Percentiles rank a stretch among this genome's conserved stretches.
Evolutionary conservation across 805 yeast genomes (phyloP).

Genomic region (Brettanomyces bruxellensis): DNA sequence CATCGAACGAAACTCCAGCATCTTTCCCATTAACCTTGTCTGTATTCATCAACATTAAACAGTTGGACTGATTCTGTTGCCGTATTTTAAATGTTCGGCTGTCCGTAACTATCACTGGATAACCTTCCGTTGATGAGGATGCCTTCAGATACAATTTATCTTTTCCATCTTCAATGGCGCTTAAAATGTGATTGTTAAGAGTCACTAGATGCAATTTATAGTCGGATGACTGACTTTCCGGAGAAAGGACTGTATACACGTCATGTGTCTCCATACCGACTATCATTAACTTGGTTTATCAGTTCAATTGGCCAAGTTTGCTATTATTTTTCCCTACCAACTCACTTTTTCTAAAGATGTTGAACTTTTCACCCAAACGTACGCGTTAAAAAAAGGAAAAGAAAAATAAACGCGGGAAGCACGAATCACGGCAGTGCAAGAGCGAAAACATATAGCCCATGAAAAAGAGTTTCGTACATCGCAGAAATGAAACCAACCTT

Average conservation of each 20-base stretch:
- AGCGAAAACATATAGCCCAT: too few relatives aligned
- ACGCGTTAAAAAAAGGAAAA: neutral
- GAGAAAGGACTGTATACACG: slow-evolving; percentile 17
- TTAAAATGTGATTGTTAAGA: slow-evolving; percentile 39
- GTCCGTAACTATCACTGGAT: slow-evolving; percentile 55
- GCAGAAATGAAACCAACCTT: too few relatives aligned
- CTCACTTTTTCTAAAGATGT: too few relatives aligned
- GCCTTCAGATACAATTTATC: slow-evolving; percentile 14
- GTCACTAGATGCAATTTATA: slow-evolving; percentile 40
- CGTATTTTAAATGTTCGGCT: slow-evolving; percentile 53
- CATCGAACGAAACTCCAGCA: slow-evolving; percentile 2
- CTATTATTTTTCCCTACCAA: too few relatives aligned
- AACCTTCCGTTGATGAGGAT: slow-evolving; percentile 4
- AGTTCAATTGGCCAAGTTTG: neutral
- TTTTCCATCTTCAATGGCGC: slow-evolving; percentile 22
- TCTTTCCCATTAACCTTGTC: slow-evolving; percentile 4
- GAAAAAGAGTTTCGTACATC: too few relatives aligned
- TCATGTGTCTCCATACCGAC: slow-evolving; percentile 13
- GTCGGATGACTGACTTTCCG: slow-evolving; percentile 1
- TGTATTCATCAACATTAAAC: slow-evolving; percentile 45
- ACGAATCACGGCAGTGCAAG: too few relatives aligned
- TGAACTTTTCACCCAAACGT: too few relatives aligned
- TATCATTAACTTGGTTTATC: neutral
- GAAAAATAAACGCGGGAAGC: neutral
- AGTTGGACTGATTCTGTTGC: slow-evolving; percentile 82